Percentiles rank a stretch among this genome's conserved stretches.
These are phyloP conservation scores for Trichoderma sp. DNA, from an alignment of 2,329 filamentous ascomycete species.

Conservation along the genomic window DNA sequence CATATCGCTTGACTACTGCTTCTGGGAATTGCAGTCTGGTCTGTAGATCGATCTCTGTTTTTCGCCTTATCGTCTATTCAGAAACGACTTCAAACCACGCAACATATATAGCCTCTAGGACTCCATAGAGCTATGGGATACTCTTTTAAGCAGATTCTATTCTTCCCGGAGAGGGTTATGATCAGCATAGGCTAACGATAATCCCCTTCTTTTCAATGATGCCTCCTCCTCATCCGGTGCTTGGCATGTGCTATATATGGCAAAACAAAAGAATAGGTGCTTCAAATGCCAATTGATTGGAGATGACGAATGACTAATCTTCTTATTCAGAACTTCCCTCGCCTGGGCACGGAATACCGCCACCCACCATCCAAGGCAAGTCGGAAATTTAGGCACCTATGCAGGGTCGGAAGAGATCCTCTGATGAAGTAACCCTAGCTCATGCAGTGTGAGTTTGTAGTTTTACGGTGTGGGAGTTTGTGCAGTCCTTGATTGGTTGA, in stretches of 20 bases:
- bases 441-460: not conserved
- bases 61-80: not conserved
- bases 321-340: not conserved
- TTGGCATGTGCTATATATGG: not conserved
- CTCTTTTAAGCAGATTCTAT: not conserved
- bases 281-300: not conserved
- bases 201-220: not conserved
- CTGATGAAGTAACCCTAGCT: not conserved
- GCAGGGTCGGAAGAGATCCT: not conserved
- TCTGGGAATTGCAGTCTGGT: not conserved
- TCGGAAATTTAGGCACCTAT: not conserved
- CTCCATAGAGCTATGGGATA: not conserved
- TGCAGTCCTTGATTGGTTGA: not conserved
- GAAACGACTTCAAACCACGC: not conserved
- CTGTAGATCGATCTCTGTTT: not conserved
- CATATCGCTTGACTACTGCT: not conserved
- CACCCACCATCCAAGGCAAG: not conserved
- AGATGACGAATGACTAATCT: not conserved
- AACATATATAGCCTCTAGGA: too few relatives aligned
- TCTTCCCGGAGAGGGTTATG: accelerated
- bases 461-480: not conserved
- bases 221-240: not conserved
- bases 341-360: not conserved
- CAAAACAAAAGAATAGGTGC: not conserved
- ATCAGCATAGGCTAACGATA: not conserved